Base-by-base conservation (phyloP, 1,139 yeast genomes). In the Lodderomyces beijingensis region DNA sequence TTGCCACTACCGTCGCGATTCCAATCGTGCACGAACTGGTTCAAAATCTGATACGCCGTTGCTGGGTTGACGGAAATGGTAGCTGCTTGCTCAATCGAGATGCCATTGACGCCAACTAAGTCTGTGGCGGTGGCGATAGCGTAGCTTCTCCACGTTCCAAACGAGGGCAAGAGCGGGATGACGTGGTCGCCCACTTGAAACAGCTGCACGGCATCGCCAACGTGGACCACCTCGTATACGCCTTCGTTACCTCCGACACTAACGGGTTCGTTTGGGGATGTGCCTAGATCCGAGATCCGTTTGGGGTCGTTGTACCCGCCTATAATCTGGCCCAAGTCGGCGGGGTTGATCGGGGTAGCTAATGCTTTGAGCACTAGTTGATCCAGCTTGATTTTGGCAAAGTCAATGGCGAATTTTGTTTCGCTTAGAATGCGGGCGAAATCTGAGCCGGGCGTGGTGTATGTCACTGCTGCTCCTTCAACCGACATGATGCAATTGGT, bases 231-330 rank as follows among this genome's bases (percentile, higher is more conserved):
- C 32, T 53, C 48, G 38, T 49, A 58, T 4, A 55, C 47, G 5
- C 65, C 66, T 41, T 62, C 68, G 38, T 60, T 89, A 36, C 97
- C 97, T 19, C 87, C 88, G 35, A 86, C 79, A 2, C 91, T 91
- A 25, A 74, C 63, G 1, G 91, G 87, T 10, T 36, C 28, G 12
- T 31, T 37, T 12, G 24, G 20, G 9, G 24, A 20, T 3, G 86
- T 73, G 4, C 80, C 78, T 27, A 75, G 62, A 13, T 65, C 69
- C 3, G 56, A 51, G 7, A 51, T 50, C 6, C 79, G 70, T 45
- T 81, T 70, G 0, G 96, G 95, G n/a, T 25, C 33, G 15, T 96
- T 95, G 47, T 89, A 89, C 0, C 85, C 93, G n/a, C 96, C 96
- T 52, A 84, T 88, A 43, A 89, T 67, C 58, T 88, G 96, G 51